phyloP scores from a whole-genome alignment of 2,329 filamentous ascomycete species.

The Rutstroemia sydowiana region DNA sequence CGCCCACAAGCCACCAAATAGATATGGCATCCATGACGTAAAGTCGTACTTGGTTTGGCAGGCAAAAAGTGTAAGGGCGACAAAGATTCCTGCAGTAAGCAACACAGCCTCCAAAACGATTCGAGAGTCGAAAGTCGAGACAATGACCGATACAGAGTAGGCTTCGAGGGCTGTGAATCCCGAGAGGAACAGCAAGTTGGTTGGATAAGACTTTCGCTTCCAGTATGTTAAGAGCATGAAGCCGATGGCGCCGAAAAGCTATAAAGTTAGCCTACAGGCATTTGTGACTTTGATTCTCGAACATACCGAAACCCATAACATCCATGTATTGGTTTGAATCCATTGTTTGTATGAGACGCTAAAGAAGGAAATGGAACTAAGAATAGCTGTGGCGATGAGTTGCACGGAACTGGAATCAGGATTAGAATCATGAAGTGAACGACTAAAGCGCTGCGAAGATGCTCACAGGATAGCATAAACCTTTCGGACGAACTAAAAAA shows the following conservation, averaged over 20 bases:
- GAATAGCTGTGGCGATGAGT: constrained; percentile 71
- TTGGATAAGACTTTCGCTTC: constrained; percentile 93
- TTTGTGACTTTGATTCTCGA: not conserved
- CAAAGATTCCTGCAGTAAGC: constrained; percentile 77
- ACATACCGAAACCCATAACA: constrained; percentile 76
- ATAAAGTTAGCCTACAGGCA: constrained; percentile 12
- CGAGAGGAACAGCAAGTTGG: constrained; percentile 85
- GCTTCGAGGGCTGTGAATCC: constrained; percentile 89
- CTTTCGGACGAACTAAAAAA: constrained; percentile 80
- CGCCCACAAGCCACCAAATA: constrained; percentile 85
- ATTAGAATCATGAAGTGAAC: constrained; percentile 3
- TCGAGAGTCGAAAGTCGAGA: constrained; percentile 76
- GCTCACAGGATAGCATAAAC: constrained; percentile 87
- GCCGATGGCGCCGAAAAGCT: constrained; percentile 72
- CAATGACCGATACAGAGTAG: constrained; percentile 87
- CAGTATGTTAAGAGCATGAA: constrained; percentile 87
- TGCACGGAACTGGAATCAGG: constrained; percentile 61
- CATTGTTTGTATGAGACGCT: constrained; percentile 70
- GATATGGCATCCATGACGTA: constrained; percentile 91
- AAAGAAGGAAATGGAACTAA: constrained; percentile 83
- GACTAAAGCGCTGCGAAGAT: not conserved
- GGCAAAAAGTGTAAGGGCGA: constrained; percentile 77
- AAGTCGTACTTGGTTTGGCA: constrained; percentile 99
- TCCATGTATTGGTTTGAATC: constrained; percentile 76
- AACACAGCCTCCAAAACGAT: constrained; percentile 88